phyloP scores from a whole-genome alignment of 2,329 filamentous ascomycete genomes.

The Rhynchosporium graminicola region DNA sequence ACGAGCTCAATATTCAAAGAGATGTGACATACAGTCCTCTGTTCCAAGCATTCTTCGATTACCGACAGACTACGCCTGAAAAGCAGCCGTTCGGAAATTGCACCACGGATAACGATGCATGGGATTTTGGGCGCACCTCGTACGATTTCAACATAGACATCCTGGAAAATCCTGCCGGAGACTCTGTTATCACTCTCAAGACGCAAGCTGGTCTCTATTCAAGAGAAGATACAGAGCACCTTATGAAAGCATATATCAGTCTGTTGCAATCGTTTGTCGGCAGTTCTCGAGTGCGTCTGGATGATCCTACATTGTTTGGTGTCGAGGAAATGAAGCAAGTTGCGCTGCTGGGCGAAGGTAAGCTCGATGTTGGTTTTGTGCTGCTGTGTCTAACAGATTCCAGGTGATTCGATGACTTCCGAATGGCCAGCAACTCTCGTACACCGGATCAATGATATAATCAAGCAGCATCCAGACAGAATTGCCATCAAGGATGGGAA shows the following conservation, averaged over 20 bases:
- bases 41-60: conserved; percentile 47
- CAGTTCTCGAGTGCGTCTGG: not conserved
- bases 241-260: conserved; percentile 1
- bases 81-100: conserved; percentile 35
- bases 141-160: conserved; percentile 27
- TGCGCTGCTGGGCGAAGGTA: not conserved
- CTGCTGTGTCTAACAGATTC: not conserved
- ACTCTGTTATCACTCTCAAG: conserved; percentile 9
- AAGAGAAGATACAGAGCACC: not conserved
- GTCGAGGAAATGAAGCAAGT: not conserved
- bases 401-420: conserved; percentile 15
- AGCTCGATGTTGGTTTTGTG: not conserved
- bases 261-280: not conserved
- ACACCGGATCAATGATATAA: conserved; percentile 27
- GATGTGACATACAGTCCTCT: conserved; percentile 38
- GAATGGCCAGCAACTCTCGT: conserved; percentile 29
- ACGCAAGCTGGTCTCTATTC: conserved; percentile 1
- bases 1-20: conserved; percentile 45
- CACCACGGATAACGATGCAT: conserved; percentile 26
- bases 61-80: conserved; percentile 42
- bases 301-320: not conserved
- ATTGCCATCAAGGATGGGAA: conserved; percentile 22
- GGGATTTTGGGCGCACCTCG: conserved; percentile 26
- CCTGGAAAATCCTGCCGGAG: conserved; percentile 23
- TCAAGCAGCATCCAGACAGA: conserved; percentile 11